phyloP scores from a whole-genome alignment of 768 basidiomycete genomes.

The Daedaleopsis nitida region DNA sequence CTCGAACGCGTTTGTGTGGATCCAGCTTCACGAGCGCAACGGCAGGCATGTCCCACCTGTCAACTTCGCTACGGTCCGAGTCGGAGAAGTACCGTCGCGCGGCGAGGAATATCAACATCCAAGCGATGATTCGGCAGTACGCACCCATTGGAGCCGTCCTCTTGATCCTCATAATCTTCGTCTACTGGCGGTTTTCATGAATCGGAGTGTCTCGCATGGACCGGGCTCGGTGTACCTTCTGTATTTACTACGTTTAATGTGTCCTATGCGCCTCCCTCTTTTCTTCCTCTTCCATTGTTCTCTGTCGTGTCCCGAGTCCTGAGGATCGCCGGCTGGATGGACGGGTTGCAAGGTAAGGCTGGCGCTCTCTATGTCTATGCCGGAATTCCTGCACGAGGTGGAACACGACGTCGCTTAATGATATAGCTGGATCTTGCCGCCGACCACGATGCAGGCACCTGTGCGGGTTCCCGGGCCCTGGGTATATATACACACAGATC shows the following conservation, averaged over 20 bases:
- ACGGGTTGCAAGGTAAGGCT: not conserved
- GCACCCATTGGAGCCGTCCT: conserved; percentile 87
- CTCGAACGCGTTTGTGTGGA: not conserved
- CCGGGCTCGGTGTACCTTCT: conserved; percentile 15
- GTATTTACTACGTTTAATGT: conserved; percentile 14
- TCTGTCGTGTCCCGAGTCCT: not conserved
- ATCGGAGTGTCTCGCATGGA: conserved; percentile 15
- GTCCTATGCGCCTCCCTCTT: conserved; percentile 2
- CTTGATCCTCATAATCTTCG: conserved; percentile 73
- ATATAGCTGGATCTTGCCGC: conserved; percentile 27
- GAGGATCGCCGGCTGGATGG: not conserved
- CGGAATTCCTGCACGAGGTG: not conserved
- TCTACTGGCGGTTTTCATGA: conserved; percentile 80
- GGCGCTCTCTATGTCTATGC: not conserved
- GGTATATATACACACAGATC: conserved; percentile 23
- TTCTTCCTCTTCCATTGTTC: not conserved
- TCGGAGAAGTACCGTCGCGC: conserved; percentile 98
- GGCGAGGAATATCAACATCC: conserved; percentile 90
- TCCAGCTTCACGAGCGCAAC: not conserved
- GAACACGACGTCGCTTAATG: conserved; percentile 17
- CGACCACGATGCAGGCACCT: conserved; percentile 23
- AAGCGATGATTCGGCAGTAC: conserved; percentile 94
- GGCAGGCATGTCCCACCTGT: conserved; percentile 94
- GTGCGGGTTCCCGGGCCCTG: conserved; percentile 17
- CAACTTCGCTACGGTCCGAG: conserved; percentile 91